phyloP scores from a whole-genome alignment of 805 yeast genomes.

The Candida oleophila region DNA sequence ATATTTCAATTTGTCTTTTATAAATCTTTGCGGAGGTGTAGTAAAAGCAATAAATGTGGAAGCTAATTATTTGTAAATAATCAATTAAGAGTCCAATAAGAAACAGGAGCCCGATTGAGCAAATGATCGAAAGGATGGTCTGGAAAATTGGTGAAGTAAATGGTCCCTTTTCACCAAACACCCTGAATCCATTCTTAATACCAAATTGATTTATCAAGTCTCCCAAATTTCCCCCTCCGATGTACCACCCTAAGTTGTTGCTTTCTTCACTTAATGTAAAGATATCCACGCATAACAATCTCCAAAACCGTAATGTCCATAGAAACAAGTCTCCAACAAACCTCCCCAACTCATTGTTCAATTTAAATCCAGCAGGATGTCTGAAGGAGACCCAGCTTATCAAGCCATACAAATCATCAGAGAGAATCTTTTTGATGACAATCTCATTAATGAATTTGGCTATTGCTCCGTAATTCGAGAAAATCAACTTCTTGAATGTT shows the following conservation, averaged over 20 bases:
- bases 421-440: constrained; percentile 39
- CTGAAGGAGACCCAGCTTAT: constrained; percentile 71
- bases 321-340: constrained; percentile 84
- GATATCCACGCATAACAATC: constrained; percentile 11
- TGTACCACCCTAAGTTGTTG: constrained; percentile 1
- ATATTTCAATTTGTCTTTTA: constrained; percentile 65
- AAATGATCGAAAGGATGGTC: constrained; percentile 17
- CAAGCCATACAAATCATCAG: constrained; percentile 44
- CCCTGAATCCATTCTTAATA: not conserved
- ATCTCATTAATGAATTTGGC: constrained; percentile 21
- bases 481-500: constrained; percentile 48
- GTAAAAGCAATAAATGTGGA: constrained; percentile 78
- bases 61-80: constrained; percentile 54
- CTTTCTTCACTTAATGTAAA: constrained; percentile 2
- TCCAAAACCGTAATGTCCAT: constrained; percentile 82
- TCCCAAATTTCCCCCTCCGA: constrained; percentile 2
- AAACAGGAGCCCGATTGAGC: constrained; percentile 58
- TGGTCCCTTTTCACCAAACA: not conserved
- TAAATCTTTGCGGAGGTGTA: constrained; percentile 77
- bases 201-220: not conserved
- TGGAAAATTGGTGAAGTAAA: constrained; percentile 3
- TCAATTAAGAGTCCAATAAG: constrained; percentile 68
- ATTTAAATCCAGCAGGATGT: constrained; percentile 92
- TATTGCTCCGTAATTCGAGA: constrained; percentile 26
- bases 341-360: constrained; percentile 79